These are phyloP conservation scores for Leptodontidium sp. DNA, from an alignment of 2,329 filamentous ascomycete genomes.

Conservation along the genomic window DNA sequence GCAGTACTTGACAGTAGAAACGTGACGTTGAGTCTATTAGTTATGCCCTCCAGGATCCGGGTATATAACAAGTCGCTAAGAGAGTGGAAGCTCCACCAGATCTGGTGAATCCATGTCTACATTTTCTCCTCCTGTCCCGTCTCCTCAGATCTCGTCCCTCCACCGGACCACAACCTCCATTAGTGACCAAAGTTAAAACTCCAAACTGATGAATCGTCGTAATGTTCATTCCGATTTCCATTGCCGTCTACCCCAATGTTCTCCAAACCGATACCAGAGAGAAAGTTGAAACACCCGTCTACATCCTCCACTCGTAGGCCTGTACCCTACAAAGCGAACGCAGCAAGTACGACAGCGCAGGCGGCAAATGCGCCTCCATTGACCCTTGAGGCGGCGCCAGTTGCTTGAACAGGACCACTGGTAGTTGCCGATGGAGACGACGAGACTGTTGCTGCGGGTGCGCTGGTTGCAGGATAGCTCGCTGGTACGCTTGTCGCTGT, in stretches of 20 bases:
- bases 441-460: constrained; percentile 10
- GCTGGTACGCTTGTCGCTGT: constrained; percentile 6
- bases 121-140: background rate
- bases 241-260: background rate
- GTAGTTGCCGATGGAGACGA: constrained; percentile 7
- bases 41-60: constrained; percentile 12
- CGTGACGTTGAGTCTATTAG: constrained; percentile 18
- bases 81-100: constrained; percentile 14
- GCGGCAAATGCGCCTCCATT: constrained; percentile 26
- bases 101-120: background rate
- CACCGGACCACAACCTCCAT: background rate
- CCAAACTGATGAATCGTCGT: constrained; percentile 9
- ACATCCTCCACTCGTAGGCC: background rate
- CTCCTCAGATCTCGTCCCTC: background rate
- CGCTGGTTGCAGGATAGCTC: background rate
- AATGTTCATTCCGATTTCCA: constrained; percentile 7
- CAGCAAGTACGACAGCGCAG: constrained; percentile 34
- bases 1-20: background rate
- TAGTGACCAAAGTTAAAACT: constrained; percentile 1
- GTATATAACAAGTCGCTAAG: constrained; percentile 18
- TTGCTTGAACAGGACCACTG: background rate
- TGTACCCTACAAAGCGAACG: constrained; percentile 37
- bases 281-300: constrained; percentile 11
- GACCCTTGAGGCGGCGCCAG: constrained; percentile 9
- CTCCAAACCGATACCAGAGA: constrained; percentile 1